Base-by-base conservation (phyloP, 1,284 basidiomycete species). In the Heterobasidion occidentale region DNA sequence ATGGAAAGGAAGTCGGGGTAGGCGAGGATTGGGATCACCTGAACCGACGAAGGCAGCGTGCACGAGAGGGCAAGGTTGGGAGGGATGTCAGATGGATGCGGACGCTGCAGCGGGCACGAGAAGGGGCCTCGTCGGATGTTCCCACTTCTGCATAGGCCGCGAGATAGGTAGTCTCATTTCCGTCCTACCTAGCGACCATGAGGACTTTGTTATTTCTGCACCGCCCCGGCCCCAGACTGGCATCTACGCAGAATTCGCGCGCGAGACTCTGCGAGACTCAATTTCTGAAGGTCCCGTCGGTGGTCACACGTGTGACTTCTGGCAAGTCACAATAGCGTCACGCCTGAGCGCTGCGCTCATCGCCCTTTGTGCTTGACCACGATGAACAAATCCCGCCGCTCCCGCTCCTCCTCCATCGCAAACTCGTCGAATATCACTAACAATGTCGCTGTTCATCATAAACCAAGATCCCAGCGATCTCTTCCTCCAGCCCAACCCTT, bases 11-110 rank as follows among this genome's bases (percentile, higher is more conserved):
- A 36, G 77, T 83, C 2, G 81, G 78, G 2, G 74, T 77, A 1
- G 78, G 75, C 2, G 76, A 74, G 57, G 81, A 86, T 59, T 75
- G 73, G 67, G 71, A 72, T 7, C 82, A 86, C 64, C 66, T 86
- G 57, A 86, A 76, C 68, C 77, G 70, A 60, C 70, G 81, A 56
- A 68, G 83, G 61, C 73, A 72, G 57, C 68, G 72, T 20, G 71
- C 77, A 42, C 68, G 68, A 57, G 60, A 62, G 54, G 67, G 61
- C 45, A 71, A 67, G 59, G 64, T 71, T 1, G 61, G 60, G 49
- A 64, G 68, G 53, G 71, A 71, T 36, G 64, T 70, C 20, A 50
- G 56, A 63, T 77, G 68, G 70, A 52, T 64, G 63, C 60, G 54
- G 63, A 69, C 62, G 59, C 56, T 65, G 45, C 54, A 55, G 53